Conservation (phyloP, 1,284 basidiomycete species). For the Pulchroboletus neoregius region DNA sequence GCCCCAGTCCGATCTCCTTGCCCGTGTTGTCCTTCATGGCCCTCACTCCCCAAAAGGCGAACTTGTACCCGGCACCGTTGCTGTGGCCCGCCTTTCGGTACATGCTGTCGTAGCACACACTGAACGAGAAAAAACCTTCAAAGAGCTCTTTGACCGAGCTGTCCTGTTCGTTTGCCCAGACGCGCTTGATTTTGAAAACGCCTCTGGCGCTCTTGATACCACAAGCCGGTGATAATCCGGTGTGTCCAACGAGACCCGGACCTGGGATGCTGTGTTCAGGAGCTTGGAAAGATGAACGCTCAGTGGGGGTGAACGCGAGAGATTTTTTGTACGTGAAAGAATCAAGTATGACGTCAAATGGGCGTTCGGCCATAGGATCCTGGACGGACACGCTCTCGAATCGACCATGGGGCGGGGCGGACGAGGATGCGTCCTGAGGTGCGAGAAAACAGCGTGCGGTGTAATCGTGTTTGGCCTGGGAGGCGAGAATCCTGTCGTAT, state of each 20-base stretch:
- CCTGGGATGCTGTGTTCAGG: slow-evolving; percentile 20
- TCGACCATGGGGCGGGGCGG: slow-evolving; percentile 20
- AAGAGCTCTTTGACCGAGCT: slow-evolving; percentile 32
- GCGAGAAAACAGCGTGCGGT: slow-evolving; percentile 34
- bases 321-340: slow-evolving; percentile 22
- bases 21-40: slow-evolving; percentile 35
- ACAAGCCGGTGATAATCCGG: slow-evolving; percentile 27
- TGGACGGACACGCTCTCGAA: slow-evolving; percentile 24
- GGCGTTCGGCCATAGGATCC: slow-evolving; percentile 36
- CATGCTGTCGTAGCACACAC: slow-evolving; percentile 33
- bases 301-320: slow-evolving; percentile 24
- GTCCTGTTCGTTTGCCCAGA: slow-evolving; percentile 28
- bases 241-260: slow-evolving; percentile 29
- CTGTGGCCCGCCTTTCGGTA: slow-evolving; percentile 36
- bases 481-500: slow-evolving; percentile 36
- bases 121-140: slow-evolving; percentile 37
- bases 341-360: slow-evolving; percentile 32
- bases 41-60: slow-evolving; percentile 39
- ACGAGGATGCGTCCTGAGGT: slow-evolving; percentile 4
- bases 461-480: slow-evolving; percentile 37
- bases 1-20: slow-evolving; percentile 33
- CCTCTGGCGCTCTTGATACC: slow-evolving; percentile 35
- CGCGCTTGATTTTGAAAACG: slow-evolving; percentile 33
- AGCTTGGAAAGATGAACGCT: slow-evolving; percentile 19
- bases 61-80: slow-evolving; percentile 27